Evolutionary conservation across 176 grass and related monocot genomes (phyloP).

Genomic region (Chloris gayana): DNA sequence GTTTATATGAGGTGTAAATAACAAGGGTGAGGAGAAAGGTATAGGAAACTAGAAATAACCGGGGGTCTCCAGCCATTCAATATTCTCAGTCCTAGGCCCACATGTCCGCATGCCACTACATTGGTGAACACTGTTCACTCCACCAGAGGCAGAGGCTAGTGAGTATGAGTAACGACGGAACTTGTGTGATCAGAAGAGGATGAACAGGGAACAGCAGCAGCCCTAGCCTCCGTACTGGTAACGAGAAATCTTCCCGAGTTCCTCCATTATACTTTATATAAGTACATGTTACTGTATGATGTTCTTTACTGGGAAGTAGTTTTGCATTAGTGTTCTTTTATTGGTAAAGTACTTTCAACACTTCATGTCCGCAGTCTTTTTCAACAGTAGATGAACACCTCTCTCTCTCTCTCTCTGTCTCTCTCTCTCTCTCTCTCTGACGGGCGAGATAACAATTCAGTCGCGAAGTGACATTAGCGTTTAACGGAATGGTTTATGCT

Average conservation of each 20-base stretch:
- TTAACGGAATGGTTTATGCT: neutral
- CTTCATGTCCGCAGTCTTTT: neutral
- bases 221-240: constrained; percentile 35
- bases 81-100: constrained; percentile 32
- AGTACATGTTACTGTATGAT: neutral
- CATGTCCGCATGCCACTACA: constrained; percentile 39
- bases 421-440: too few relatives aligned
- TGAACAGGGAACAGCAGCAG: neutral
- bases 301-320: constrained; percentile 5
- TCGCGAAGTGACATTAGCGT: constrained; percentile 12
- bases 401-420: neutral
- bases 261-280: neutral
- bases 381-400: constrained; percentile 3
- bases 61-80: constrained; percentile 36
- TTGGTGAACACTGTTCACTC: constrained; percentile 45
- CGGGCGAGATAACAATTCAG: constrained; percentile 13
- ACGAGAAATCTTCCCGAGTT: constrained; percentile 26
- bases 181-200: constrained; percentile 24
- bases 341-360: constrained; percentile 11
- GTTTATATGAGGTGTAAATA: constrained; percentile 21
- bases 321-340: constrained; percentile 15
- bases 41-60: constrained; percentile 29
- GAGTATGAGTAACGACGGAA: neutral
- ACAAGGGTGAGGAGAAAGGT: constrained; percentile 15
- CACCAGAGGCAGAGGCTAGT: constrained; percentile 33